Conservation (phyloP, 306 rosid species). For the Calophaca sinica region DNA sequence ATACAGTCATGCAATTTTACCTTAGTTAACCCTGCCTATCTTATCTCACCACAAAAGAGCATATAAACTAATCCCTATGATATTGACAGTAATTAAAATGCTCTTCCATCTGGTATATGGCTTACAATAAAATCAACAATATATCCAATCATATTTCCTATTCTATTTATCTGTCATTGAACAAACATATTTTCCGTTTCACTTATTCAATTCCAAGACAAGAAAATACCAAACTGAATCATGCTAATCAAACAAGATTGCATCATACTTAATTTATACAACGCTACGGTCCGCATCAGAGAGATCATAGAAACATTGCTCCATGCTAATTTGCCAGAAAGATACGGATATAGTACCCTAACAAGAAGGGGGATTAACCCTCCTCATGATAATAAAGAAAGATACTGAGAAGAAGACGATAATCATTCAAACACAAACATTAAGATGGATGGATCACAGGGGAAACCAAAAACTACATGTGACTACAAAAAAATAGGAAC, state of each 20-base stretch:
- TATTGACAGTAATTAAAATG: background rate
- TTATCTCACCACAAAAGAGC: too few relatives aligned
- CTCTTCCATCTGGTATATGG: constrained; percentile 8
- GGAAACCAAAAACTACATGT: too few relatives aligned
- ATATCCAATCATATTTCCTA: background rate
- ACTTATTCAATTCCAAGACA: background rate
- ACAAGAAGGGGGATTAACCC: too few relatives aligned
- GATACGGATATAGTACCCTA: too few relatives aligned
- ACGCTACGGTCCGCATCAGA: constrained; percentile 1
- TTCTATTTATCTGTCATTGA: background rate
- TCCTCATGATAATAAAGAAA: too few relatives aligned
- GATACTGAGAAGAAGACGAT: too few relatives aligned
- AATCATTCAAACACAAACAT: too few relatives aligned
- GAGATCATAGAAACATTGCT: background rate
- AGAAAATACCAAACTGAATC: constrained; percentile 20
- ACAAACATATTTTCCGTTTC: constrained; percentile 13
- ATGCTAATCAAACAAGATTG: background rate
- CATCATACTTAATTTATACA: background rate
- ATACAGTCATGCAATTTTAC: too few relatives aligned
- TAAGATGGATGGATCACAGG: too few relatives aligned
- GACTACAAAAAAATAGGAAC: too few relatives aligned
- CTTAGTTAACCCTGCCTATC: too few relatives aligned
- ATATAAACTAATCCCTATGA: too few relatives aligned
- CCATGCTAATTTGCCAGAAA: constrained; percentile 9
- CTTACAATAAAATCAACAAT: constrained; percentile 1